Evolutionary conservation across 768 basidiomycete genomes (phyloP), one percentile per base, ranked within the genome.

Genomic region (Epithele typhae): DNA sequence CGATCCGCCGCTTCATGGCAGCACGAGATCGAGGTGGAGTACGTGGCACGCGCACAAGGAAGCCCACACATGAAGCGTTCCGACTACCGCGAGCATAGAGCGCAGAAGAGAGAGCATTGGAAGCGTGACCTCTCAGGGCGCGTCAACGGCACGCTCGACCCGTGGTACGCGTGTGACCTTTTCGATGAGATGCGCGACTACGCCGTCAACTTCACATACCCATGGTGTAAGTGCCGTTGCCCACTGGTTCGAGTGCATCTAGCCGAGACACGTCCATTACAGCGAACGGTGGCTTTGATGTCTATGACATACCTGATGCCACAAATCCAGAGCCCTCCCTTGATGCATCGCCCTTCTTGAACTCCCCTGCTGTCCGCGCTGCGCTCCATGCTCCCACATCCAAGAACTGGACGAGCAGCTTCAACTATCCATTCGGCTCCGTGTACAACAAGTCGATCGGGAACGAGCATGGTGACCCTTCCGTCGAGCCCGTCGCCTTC

Each of bases 301-400:
- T 46, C 2, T 61, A 50, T 22, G 51, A 63, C 39, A 42, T 59
- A 2, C 48, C 57, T 0, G 55, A 61, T 32, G 55, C 43, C 4
- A 48, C 47, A 0, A 67, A 67, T 48, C 80, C 82, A 9, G 68
- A 74, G 55, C 68, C 72, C 4, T 65, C 71, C 5, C 60, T 66
- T 46, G 76, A 85, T 54, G 75, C 70, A 2, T 69, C 66, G 32
- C 63, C 77, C 17, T 87, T 85, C 62, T 63, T 87, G 45, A 87
- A 87, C 50, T 17, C 83, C 50, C 66, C 71, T 24, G 70, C 59
- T 30, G 77, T 74, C 15, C 69, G 76, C 36, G 64, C 73, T 32
- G 84, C 84, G 0, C 63, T 88, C 15, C 84, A 88, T 61, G 84
- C 84, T 3, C 84, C 85, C 2, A 77, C 72, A 2, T 82, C 75